Base-by-base conservation (phyloP, 2,329 filamentous ascomycete genomes). In the Fusarium sp. region DNA sequence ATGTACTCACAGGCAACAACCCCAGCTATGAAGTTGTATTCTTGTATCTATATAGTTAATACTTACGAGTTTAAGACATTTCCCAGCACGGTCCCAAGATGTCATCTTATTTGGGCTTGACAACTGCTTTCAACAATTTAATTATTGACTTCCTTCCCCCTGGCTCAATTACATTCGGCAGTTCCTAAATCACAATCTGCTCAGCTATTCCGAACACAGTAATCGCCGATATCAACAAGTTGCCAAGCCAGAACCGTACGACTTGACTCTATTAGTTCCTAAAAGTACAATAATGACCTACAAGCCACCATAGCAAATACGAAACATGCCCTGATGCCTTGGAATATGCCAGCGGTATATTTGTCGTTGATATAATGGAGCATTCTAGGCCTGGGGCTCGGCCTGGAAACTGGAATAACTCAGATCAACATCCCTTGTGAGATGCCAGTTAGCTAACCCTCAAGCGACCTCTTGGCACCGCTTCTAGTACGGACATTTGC, bases 11-110 rank as follows among this genome's bases (percentile, higher is more conserved):
- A 30, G 6, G 17, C 17, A 35, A 26, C 13, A 30, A 30, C 17
- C 14, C 8, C 18, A 18, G 32, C 13, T 38, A 6, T 12, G 12
- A 27, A 15, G 10, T 26, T 17, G 23, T 10, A 23, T 53, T 41
- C 30, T 56, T 42, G 48, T 64, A 48, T 59, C 37, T 53, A 38
- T 20, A 7, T 65, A 66, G 13, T 10, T 46, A 65, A 23, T 65
- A 41, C 32, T 41, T 13, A n/a, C 7, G 17, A 41, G 27, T 23
- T 54, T 46, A 41, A 46, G 38, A 38, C n/a, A 30, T 32, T 50
- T 15, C 13, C 40, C 23, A 23, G 17, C 35, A 18, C 32, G 37
- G 26, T 49, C 26, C 1, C 4, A 14, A 12, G 18, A 8, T 11
- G n/a, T 37, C 6, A 23, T 12, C 38, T 46, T 15, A 15, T 46